Evolutionary conservation across 2,329 filamentous ascomycete species (phyloP).

Genomic region (Neofusicoccum kwambonambiense): DNA sequence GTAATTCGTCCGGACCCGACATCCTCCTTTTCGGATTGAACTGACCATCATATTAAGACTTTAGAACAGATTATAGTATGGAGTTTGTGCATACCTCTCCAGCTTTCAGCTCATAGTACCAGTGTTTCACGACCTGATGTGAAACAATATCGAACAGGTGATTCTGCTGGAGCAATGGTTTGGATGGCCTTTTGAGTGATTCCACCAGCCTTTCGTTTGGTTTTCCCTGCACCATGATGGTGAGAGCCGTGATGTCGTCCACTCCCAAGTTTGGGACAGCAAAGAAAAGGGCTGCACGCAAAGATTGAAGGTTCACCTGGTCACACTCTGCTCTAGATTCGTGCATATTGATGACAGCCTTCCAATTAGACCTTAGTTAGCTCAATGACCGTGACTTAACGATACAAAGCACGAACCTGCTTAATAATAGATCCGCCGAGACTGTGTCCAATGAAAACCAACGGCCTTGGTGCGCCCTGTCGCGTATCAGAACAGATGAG

Average conservation of each 20-base stretch:
- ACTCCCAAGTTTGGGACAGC: not conserved
- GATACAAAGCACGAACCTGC: not conserved
- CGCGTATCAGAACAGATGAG: not conserved
- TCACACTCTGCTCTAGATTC: not conserved
- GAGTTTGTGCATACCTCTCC: not conserved
- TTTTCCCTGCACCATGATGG: not conserved
- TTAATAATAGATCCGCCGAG: not conserved
- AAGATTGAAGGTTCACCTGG: not conserved
- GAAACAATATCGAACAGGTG: not conserved
- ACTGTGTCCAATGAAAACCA: not conserved
- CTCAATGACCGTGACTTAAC: no score
- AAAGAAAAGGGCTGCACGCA: not conserved
- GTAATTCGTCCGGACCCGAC: not conserved
- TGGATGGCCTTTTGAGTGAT: not conserved
- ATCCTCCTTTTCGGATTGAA: not conserved
- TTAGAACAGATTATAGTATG: not conserved
- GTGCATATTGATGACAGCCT: not conserved
- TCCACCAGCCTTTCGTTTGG: not conserved
- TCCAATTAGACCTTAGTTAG: not conserved
- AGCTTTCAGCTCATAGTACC: not conserved
- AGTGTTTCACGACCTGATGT: not conserved
- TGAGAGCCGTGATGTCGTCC: not conserved
- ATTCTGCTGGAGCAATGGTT: not conserved
- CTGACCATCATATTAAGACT: not conserved
- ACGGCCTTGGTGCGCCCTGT: not conserved